Evolutionary conservation across 768 basidiomycete species (phyloP), one percentile per base, ranked within the genome.

Genomic region (Agrocybe pediades): DNA sequence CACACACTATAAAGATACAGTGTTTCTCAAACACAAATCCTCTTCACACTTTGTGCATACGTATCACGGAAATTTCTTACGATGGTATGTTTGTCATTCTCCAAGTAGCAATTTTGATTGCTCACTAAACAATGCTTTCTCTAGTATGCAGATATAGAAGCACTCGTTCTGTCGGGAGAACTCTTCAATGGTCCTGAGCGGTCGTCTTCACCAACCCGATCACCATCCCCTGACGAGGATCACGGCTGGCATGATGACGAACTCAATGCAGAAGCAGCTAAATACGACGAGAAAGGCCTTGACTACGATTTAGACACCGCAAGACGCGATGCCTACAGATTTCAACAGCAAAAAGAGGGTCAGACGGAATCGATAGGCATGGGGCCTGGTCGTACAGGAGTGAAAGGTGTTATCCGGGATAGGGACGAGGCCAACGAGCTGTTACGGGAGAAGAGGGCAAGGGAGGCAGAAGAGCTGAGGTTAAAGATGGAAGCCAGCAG

Each of bases 321-420:
- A 53, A 73, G 69, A 42, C 62, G 77, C 49, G 67, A 73, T 61
- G 53, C 69, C 1, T 53, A 70, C 27, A 70, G 68, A 54, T 65
- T 66, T 26, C 67, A 68, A 51, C 66, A 71, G 55, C 67, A 68
- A 49, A 68, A 71, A 55, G 64, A 73, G 44, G 50, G 58, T 15
- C 57, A 62, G 21, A 44, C 62, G 8, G 83, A 87, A 50, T 85
- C 86, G 11, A 90, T 92, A 46, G 90, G 92, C 8, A 88, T 92
- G 87, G 89, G 87, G 3, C 88, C 88, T 9, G 91, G 91, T 3
- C 78, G 92, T 23, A 94, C 92, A 5, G 92, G 92, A 19, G 92
- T 93, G 43, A 94, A 94, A 60, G 91, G 92, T 21, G 92, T 94
- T 54, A 89, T 94, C 52, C 81, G 90, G 23, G 92, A 94, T 69